Base-by-base conservation (phyloP, 2,329 filamentous ascomycete species). In the Hypomyces rosellus region DNA sequence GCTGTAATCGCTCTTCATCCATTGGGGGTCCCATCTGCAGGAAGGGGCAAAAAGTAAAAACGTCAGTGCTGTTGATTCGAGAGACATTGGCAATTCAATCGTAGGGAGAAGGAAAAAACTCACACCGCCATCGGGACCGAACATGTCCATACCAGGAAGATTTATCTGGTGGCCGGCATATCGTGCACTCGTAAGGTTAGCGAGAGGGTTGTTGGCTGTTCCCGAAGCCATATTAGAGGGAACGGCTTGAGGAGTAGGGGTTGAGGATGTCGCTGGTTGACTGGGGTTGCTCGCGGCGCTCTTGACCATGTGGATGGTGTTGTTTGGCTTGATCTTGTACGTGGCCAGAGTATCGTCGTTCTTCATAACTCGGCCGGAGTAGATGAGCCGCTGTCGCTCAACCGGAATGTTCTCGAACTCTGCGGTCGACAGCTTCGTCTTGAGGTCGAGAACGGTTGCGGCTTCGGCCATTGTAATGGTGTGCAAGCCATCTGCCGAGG, bases 291-390 rank as follows among this genome's bases (percentile, higher is more conserved):
- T 96, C 54, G 88, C 88, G 41, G 93, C 92, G 65, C 90, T 95
- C 76, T 95, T 96, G 62, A 99, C 93, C 62, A 99, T 81, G 69
- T 99, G 93, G 60, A 99, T 84, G 15, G 92, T 97, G 70, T 97
- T 93, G 56, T 91, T 90, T 57, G 89, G 79, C 77, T 96, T 96
- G 70, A 99, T 91, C 76, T 96, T 97, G 75, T 95, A 95, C 50
- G 82, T 82, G 56, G 78, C 82, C 40, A 99, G 74, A 0, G 87
- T 85, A 61, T 99, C 92, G 52, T 86, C 83, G 67, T 99, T 93
- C 75, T 97, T 99, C 74, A 99, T 83, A 54, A 99, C 92, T 54
- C 92, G 86, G 48, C 93, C 93, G 5, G 92, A 96, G 76, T 97
- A 99, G 72, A 99, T 99, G 56, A 99, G 78, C 54, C 93, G 88